Percentiles rank a stretch among this genome's conserved stretches.
Evolutionary conservation across 2,329 filamentous ascomycete species (phyloP).

Genomic region (Aspergillus uvarum): DNA sequence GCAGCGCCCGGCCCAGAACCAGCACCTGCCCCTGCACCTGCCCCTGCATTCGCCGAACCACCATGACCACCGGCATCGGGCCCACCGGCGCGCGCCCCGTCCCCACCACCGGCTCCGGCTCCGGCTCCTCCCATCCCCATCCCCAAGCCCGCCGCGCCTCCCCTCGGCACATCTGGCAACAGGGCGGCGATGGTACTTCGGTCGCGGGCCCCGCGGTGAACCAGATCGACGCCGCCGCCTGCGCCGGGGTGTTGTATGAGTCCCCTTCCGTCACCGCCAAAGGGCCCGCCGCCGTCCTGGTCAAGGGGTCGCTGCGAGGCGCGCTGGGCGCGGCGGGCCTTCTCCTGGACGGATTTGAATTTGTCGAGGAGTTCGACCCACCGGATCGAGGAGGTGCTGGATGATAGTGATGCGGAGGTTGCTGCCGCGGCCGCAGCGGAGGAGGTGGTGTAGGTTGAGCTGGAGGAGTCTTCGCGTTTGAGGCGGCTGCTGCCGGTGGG

Average conservation of each 20-base stretch:
- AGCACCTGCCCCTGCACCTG: slow-evolving; percentile 38
- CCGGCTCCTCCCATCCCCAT: slow-evolving; percentile 18
- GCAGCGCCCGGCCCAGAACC: not conserved
- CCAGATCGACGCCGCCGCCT: not conserved
- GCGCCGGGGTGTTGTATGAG: not conserved
- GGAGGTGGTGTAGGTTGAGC: slow-evolving; percentile 51
- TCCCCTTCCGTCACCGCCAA: slow-evolving; percentile 21
- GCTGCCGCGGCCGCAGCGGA: slow-evolving; percentile 66
- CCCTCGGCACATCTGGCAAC: slow-evolving; percentile 37
- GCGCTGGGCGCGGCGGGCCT: slow-evolving; percentile 69
- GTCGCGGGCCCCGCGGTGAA: slow-evolving; percentile 23
- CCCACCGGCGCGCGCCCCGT: slow-evolving; percentile 10
- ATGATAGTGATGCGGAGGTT: slow-evolving; percentile 63
- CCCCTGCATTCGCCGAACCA: slow-evolving; percentile 34
- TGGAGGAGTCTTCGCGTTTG: slow-evolving; percentile 73
- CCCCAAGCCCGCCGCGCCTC: slow-evolving; percentile 14
- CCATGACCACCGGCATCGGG: slow-evolving; percentile 31
- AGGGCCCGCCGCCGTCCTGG: slow-evolving; percentile 46
- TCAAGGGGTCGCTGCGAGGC: slow-evolving; percentile 47
- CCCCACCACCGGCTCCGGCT: slow-evolving; percentile 45
- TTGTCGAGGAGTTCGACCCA: slow-evolving; percentile 95
- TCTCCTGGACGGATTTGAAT: slow-evolving; percentile 87
- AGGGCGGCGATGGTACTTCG: slow-evolving; percentile 16
- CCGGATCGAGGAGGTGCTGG: slow-evolving; percentile 67
- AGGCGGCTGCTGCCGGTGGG: slow-evolving; percentile 64